Evolutionary conservation across 108 stramenopile genomes (phyloP).

Genomic region (Skeletonema menzelii): DNA sequence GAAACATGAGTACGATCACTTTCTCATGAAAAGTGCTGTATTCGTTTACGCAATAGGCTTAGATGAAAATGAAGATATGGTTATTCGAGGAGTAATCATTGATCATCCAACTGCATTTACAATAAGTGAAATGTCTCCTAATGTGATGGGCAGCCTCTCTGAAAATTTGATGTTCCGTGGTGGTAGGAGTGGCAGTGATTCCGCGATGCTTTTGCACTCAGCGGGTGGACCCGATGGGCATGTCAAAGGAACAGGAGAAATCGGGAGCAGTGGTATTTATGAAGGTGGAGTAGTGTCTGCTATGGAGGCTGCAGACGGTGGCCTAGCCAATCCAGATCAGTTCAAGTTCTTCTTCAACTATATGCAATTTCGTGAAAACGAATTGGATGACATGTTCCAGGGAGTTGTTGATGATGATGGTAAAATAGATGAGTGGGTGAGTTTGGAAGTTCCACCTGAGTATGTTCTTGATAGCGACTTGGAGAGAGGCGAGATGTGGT

Average conservation of each 20-base stretch:
- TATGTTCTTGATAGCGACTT: conserved; percentile 60
- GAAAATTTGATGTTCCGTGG: conserved; percentile 73
- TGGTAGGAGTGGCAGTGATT: conserved; percentile 63
- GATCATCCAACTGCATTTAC: conserved; percentile 88
- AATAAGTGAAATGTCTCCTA: conserved; percentile 71
- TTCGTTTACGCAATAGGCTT: conserved; percentile 79
- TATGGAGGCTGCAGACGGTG: conserved; percentile 45
- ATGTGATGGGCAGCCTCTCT: conserved; percentile 38
- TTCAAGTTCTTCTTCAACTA: conserved; percentile 86
- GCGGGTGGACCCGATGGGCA: conserved; percentile 40
- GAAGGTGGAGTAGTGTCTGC: conserved; percentile 71
- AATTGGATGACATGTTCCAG: conserved; percentile 75
- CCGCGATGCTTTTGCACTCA: conserved; percentile 73
- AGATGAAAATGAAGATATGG: conserved; percentile 66
- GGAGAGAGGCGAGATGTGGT: conserved; percentile 76
- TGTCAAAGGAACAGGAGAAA: conserved; percentile 35
- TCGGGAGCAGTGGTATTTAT: conserved; percentile 73
- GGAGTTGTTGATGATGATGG: conserved; percentile 51
- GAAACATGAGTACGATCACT: conserved; percentile 76
- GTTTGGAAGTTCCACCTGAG: conserved; percentile 75
- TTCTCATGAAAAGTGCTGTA: conserved; percentile 70
- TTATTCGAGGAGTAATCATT: conserved; percentile 79
- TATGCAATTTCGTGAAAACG: conserved; percentile 71
- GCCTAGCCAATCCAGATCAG: conserved; percentile 43
- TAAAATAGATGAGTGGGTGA: conserved; percentile 64